phyloP scores from a whole-genome alignment of 257 asterid genomes.

The Penstemon newberryi region DNA sequence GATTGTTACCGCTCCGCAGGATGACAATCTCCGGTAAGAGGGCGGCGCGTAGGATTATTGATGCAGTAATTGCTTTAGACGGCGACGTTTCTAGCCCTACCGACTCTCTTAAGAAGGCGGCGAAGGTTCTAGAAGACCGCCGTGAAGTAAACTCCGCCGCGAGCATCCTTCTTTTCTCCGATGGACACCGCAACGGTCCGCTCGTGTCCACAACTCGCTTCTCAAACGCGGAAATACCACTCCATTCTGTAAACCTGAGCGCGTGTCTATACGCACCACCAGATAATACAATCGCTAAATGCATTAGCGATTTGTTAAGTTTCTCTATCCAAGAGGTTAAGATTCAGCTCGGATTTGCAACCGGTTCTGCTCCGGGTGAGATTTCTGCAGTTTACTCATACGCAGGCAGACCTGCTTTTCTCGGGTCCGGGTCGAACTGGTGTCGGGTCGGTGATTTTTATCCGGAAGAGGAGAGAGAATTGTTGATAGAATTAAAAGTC shows the following conservation, averaged over 20 bases:
- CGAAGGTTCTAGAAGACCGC: constrained; percentile 91
- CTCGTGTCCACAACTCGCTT: constrained; percentile 63
- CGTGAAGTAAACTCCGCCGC: constrained; percentile 74
- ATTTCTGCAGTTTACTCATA: constrained; percentile 64
- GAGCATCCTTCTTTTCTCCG: constrained; percentile 65
- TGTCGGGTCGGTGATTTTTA: constrained; percentile 70
- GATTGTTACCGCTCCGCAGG: constrained; percentile 74
- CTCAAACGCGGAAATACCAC: constrained; percentile 52
- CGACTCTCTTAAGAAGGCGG: constrained; percentile 87
- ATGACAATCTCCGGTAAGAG: constrained; percentile 78
- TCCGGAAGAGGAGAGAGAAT: constrained; percentile 76
- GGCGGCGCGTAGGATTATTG: constrained; percentile 83
- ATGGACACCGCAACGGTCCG: constrained; percentile 46
- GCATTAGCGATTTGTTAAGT: constrained; percentile 50
- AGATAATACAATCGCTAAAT: constrained; percentile 39
- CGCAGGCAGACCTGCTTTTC: constrained; percentile 46
- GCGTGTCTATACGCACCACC: constrained; percentile 47
- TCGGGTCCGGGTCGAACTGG: constrained; percentile 74
- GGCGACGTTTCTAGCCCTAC: constrained; percentile 57
- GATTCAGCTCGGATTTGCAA: constrained; percentile 49
- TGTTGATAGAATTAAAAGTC: constrained; percentile 77
- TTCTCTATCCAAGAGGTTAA: constrained; percentile 60
- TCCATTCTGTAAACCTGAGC: constrained; percentile 57
- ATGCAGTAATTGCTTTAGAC: constrained; percentile 63
- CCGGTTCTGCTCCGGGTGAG: constrained; percentile 67